A percentile compares a stretch with the other conserved stretches of the same genome.
Evolutionary conservation across 345 rosid species (phyloP).

Genomic region (Populus davidiana): DNA sequence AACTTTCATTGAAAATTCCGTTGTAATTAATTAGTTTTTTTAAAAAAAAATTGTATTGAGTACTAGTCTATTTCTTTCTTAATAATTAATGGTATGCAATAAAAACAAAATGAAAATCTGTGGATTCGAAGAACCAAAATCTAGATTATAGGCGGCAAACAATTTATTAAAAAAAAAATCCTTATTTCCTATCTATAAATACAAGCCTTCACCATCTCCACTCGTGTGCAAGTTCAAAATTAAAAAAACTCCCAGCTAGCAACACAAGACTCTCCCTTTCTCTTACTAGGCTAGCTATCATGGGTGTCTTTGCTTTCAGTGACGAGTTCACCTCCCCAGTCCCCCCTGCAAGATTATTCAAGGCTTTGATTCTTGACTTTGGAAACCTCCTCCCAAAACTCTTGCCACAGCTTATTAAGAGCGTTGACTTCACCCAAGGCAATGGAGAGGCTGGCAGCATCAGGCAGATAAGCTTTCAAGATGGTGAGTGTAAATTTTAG

Average conservation of each 20-base stretch:
- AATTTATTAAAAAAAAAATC: background rate
- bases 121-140: too few relatives aligned
- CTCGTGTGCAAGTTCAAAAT: background rate
- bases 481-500: background rate
- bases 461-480: constrained; percentile 18
- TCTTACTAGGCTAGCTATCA: background rate
- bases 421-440: constrained; percentile 26
- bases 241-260: background rate
- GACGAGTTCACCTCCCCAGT: constrained; percentile 20
- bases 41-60: too few relatives aligned
- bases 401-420: constrained; percentile 31
- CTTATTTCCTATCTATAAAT: background rate
- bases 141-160: background rate
- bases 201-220: background rate
- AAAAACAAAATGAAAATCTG: too few relatives aligned
- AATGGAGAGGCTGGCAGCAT: constrained; percentile 46
- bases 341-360: constrained; percentile 29
- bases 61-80: too few relatives aligned
- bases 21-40: too few relatives aligned
- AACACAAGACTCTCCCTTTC: background rate
- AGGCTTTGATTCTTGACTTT: constrained; percentile 26
- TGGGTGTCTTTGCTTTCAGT: constrained; percentile 20
- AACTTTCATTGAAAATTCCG: too few relatives aligned
- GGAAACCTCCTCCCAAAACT: constrained; percentile 37
- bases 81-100: too few relatives aligned